Evolutionary conservation across 1,284 basidiomycete genomes (phyloP).

Genomic region (Hortiboletus rubellus): DNA sequence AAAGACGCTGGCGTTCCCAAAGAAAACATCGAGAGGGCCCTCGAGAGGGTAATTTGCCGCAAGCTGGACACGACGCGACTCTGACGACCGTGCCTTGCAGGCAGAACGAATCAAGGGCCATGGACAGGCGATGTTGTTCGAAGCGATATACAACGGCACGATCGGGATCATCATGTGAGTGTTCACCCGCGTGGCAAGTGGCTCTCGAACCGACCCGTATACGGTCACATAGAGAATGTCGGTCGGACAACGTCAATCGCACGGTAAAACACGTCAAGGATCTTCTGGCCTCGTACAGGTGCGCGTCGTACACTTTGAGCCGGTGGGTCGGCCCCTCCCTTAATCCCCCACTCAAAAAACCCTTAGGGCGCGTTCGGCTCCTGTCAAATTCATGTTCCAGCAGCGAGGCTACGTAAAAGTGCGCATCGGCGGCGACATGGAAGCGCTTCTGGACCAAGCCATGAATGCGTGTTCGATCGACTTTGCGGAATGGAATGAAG

Average conservation of each 20-base stretch:
- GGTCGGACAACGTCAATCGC: conserved; percentile 73
- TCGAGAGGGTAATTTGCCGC: conserved; percentile 54
- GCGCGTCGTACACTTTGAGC: conserved; percentile 20
- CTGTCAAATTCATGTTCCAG: conserved; percentile 78
- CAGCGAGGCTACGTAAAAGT: conserved; percentile 66
- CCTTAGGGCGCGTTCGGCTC: conserved; percentile 69
- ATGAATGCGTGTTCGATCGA: conserved; percentile 60
- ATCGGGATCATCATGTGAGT: conserved; percentile 77
- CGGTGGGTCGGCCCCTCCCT: not conserved
- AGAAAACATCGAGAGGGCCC: conserved; percentile 72
- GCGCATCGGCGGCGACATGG: conserved; percentile 48
- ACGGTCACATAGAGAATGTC: conserved; percentile 61
- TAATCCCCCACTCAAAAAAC: conserved; percentile 31
- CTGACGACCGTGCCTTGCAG: conserved; percentile 33
- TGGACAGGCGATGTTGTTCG: conserved; percentile 60
- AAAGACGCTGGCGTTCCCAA: conserved; percentile 73
- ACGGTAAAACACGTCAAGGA: conserved; percentile 67
- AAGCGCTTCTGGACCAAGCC: conserved; percentile 46
- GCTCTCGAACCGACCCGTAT: not conserved
- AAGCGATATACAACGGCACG: conserved; percentile 68
- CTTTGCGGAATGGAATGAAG: conserved; percentile 43
- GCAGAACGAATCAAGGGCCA: conserved; percentile 53
- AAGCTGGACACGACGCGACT: not conserved
- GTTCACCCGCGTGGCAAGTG: not conserved
- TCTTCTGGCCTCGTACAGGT: conserved; percentile 62